Percentiles rank a stretch among this genome's conserved stretches.
phyloP scores from a whole-genome alignment of 108 stramenopile species.

The Conticribra guillardii region DNA sequence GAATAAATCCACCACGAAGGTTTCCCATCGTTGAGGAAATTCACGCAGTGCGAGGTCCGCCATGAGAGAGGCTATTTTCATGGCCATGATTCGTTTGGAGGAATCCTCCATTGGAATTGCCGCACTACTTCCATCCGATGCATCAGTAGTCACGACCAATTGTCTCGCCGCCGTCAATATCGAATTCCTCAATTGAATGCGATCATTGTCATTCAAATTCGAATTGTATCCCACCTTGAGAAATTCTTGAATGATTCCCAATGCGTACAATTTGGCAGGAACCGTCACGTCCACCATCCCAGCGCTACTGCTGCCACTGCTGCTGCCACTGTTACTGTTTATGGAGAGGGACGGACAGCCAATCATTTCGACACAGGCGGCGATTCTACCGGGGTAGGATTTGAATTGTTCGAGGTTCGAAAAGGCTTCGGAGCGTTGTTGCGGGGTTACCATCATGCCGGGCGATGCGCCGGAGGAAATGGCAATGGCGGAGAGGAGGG shows the following conservation, averaged over 20 bases:
- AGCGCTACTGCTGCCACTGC: conserved; percentile 22
- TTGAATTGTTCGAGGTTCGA: conserved; percentile 75
- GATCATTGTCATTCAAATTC: conserved; percentile 63
- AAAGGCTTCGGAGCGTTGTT: conserved; percentile 74
- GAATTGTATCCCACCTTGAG: conserved; percentile 60
- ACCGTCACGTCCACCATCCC: conserved; percentile 63
- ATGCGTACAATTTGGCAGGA: conserved; percentile 76
- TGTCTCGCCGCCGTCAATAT: conserved; percentile 65
- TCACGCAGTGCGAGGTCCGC: conserved; percentile 75
- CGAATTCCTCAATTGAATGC: conserved; percentile 60
- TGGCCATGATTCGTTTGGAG: conserved; percentile 56
- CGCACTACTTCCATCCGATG: conserved; percentile 19
- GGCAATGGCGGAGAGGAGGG: conserved; percentile 76
- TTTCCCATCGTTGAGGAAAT: conserved; percentile 89
- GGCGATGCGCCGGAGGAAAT: conserved; percentile 64
- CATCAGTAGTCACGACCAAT: conserved; percentile 29
- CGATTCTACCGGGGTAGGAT: conserved; percentile 67
- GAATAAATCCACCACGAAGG: conserved; percentile 72
- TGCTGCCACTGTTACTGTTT: conserved; percentile 22
- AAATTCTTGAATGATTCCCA: conserved; percentile 65
- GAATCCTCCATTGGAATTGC: conserved; percentile 12
- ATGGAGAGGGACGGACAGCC: conserved; percentile 28
- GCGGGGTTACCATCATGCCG: conserved; percentile 42
- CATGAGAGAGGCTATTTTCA: conserved; percentile 75
- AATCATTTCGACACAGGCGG: conserved; percentile 58